phyloP scores from a whole-genome alignment of 257 asterid species.

The Plectranthus barbatus region DNA sequence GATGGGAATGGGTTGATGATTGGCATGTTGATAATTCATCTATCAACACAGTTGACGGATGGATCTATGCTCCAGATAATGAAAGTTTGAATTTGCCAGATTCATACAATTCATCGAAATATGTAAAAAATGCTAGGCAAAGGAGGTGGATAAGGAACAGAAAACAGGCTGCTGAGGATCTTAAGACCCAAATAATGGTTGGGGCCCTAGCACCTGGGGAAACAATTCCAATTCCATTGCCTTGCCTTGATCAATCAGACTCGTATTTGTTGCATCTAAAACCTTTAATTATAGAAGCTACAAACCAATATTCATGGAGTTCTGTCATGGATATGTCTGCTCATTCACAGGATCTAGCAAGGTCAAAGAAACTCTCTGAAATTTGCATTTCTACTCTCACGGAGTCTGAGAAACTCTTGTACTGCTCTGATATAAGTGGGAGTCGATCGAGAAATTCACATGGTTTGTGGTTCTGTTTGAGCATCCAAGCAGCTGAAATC shows the following conservation, averaged over 20 bases:
- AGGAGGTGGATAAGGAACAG: slow-evolving; percentile 85
- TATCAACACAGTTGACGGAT: slow-evolving; percentile 70
- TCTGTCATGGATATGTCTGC: slow-evolving; percentile 44
- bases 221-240: slow-evolving; percentile 62
- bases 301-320: slow-evolving; percentile 70
- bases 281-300: slow-evolving; percentile 44
- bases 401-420: slow-evolving; percentile 60
- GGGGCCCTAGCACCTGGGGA: slow-evolving; percentile 81
- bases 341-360: slow-evolving; percentile 38
- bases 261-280: slow-evolving; percentile 54
- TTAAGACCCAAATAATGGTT: slow-evolving; percentile 36
- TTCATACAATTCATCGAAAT: slow-evolving; percentile 44
- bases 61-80: slow-evolving; percentile 82
- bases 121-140: slow-evolving; percentile 63
- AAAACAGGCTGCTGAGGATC: slow-evolving; percentile 31
- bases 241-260: slow-evolving; percentile 51
- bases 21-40: slow-evolving; percentile 74
- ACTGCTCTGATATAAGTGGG: slow-evolving; percentile 57
- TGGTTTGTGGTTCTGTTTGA: slow-evolving; percentile 81
- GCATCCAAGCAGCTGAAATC: slow-evolving; percentile 73
- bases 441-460: slow-evolving; percentile 55
- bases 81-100: slow-evolving; percentile 80
- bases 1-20: slow-evolving; percentile 83
- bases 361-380: slow-evolving; percentile 37
- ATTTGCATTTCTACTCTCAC: slow-evolving; percentile 59